A percentile compares a stretch with the other conserved stretches of the same genome.
These are phyloP conservation scores for Glycine latifolia DNA, from an alignment of 306 rosid genomes.

Conservation along the genomic window DNA sequence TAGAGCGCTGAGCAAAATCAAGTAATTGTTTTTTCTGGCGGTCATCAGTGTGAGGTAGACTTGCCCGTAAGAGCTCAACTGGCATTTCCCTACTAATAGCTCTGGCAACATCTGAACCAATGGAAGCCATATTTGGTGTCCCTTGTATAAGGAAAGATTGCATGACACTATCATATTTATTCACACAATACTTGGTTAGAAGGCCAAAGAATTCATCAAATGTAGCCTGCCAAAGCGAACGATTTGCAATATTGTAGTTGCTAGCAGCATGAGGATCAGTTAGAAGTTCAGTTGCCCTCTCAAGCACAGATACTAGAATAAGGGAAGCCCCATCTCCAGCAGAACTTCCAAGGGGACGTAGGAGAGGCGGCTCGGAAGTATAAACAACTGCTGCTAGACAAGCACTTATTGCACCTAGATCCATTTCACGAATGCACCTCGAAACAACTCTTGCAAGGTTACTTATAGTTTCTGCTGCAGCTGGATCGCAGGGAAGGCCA, in stretches of 20 bases:
- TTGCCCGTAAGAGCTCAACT: slow-evolving; percentile 90
- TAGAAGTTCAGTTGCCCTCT: slow-evolving; percentile 88
- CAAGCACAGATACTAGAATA: slow-evolving; percentile 83
- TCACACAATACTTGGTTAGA: slow-evolving; percentile 82
- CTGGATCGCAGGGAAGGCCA: slow-evolving; percentile 71
- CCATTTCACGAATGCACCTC: slow-evolving; percentile 70
- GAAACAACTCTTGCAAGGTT: slow-evolving; percentile 82
- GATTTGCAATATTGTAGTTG: slow-evolving; percentile 70
- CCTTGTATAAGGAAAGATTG: slow-evolving; percentile 70
- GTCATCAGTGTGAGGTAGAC: slow-evolving; percentile 93
- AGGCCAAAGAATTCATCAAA: slow-evolving; percentile 82
- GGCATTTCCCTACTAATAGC: slow-evolving; percentile 92
- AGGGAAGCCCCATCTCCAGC: slow-evolving; percentile 95
- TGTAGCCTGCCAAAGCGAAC: slow-evolving; percentile 96
- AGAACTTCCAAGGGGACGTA: slow-evolving; percentile 89
- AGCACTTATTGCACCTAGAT: slow-evolving; percentile 91
- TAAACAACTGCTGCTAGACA: slow-evolving; percentile 95
- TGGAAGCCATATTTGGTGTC: slow-evolving; percentile 57
- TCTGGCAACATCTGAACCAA: slow-evolving; percentile 73
- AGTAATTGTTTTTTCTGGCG: slow-evolving; percentile 71
- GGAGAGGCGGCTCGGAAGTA: slow-evolving; percentile 88
- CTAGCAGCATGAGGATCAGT: slow-evolving; percentile 81
- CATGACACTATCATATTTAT: slow-evolving; percentile 77
- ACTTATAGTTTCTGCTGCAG: slow-evolving; percentile 66
- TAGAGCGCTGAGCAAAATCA: slow-evolving; percentile 88